Conservation (phyloP, 768 basidiomycete species). For the Trichaptum fuscoviolaceum region DNA sequence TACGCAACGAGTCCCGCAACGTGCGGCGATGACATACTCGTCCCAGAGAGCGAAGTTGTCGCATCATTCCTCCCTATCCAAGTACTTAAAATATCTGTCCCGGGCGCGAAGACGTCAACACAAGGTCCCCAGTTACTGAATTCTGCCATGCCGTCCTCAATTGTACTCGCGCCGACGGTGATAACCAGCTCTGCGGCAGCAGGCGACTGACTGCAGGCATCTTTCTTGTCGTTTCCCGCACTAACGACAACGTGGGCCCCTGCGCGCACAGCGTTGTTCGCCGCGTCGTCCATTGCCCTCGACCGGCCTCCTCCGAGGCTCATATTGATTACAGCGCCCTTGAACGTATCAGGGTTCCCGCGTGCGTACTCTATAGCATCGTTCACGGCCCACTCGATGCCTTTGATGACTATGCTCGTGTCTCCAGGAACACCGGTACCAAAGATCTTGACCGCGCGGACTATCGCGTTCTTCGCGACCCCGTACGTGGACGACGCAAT, state of each 20-base stretch:
- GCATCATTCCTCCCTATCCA: conserved; percentile 62
- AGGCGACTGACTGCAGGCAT: conserved; percentile 91
- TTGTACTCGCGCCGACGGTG: conserved; percentile 89
- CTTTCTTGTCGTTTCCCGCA: conserved; percentile 78
- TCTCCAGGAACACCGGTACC: conserved; percentile 91
- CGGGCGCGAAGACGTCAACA: conserved; percentile 91
- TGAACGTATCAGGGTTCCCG: conserved; percentile 67
- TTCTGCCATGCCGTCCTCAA: conserved; percentile 76
- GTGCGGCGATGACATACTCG: conserved; percentile 95
- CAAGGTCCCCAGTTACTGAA: conserved; percentile 94
- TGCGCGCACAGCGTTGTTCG: conserved; percentile 73
- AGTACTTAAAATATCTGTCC: conserved; percentile 75
- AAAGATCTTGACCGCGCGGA: conserved; percentile 89
- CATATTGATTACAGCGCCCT: conserved; percentile 97
- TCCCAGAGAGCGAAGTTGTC: conserved; percentile 68
- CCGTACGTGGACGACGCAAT: conserved; percentile 90
- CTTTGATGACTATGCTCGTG: conserved; percentile 90
- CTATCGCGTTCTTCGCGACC: conserved; percentile 89
- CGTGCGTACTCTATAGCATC: conserved; percentile 47
- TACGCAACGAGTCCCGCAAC: conserved; percentile 87
- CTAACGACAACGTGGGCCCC: conserved; percentile 98
- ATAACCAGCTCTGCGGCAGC: conserved; percentile 85
- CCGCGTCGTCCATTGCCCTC: conserved; percentile 72
- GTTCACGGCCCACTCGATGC: conserved; percentile 74
- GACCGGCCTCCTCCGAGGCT: conserved; percentile 95